phyloP scores from a whole-genome alignment of 2,329 filamentous ascomycete genomes.

The Lasiodiplodia hormozganensis region DNA sequence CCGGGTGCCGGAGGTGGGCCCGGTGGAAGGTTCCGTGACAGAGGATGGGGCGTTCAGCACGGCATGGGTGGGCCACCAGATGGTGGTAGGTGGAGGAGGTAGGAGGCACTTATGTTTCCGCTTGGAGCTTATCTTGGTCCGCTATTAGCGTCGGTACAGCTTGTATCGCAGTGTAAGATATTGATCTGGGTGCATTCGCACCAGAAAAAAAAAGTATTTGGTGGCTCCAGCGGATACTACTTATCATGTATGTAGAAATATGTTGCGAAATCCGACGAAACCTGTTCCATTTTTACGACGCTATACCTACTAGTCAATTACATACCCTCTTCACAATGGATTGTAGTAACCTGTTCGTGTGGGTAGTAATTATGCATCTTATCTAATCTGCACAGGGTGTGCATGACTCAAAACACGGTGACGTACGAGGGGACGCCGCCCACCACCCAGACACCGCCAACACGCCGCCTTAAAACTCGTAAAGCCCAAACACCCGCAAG shows the following conservation, averaged over 20 bases:
- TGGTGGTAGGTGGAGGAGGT: constrained; percentile 17
- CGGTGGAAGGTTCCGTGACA: constrained; percentile 29
- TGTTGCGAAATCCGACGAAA: neutral
- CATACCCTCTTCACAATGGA: no score
- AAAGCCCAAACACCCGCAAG: neutral
- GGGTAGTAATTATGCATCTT: neutral
- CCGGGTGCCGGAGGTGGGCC: constrained; percentile 32
- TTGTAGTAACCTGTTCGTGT: no score
- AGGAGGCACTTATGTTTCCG: neutral
- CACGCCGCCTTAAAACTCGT: neutral
- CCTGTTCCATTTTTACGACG: neutral
- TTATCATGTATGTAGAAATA: neutral
- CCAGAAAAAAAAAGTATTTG: neutral
- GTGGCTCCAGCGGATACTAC: neutral
- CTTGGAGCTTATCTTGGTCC: neutral
- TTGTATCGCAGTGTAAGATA: neutral
- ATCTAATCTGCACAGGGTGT: constrained; percentile 7
- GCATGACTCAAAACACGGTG: constrained; percentile 19
- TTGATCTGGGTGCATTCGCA: neutral
- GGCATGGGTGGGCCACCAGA: constrained; percentile 21
- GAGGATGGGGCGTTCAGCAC: constrained; percentile 26
- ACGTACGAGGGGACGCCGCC: constrained; percentile 15
- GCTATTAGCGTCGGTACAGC: neutral
- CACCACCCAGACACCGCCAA: neutral
- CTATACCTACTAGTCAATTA: no score